phyloP scores from a whole-genome alignment of 2,329 filamentous ascomycete species.

The Ceratocystis cacaofunesta region DNA sequence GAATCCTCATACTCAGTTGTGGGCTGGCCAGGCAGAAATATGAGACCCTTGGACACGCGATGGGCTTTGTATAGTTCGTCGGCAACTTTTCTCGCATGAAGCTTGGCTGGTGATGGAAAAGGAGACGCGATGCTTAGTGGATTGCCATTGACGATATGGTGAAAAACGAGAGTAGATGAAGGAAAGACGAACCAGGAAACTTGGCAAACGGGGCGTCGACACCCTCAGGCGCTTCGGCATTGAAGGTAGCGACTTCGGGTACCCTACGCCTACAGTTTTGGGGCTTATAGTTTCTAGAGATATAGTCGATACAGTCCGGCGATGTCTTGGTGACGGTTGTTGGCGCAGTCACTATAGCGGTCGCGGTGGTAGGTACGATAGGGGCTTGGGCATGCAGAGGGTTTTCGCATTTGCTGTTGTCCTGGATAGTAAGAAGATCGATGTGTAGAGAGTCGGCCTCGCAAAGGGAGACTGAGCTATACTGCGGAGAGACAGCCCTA shows the following conservation, averaged over 20 bases:
- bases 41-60: conserved; percentile 34
- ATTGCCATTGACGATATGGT: neutral
- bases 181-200: conserved; percentile 10
- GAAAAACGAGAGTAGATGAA: neutral
- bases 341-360: neutral
- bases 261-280: neutral
- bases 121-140: neutral
- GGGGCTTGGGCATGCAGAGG: neutral
- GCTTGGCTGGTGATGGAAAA: conserved; percentile 30
- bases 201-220: neutral
- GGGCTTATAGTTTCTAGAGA: neutral
- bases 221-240: neutral
- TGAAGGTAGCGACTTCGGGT: neutral
- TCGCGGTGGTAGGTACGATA: neutral
- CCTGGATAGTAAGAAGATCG: conserved; percentile 2
- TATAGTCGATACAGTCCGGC: neutral
- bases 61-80: conserved; percentile 27
- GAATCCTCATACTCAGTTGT: conserved; percentile 42
- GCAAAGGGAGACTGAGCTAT: neutral
- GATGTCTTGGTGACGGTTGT: neutral
- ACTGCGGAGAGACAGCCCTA: neutral
- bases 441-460: conserved; percentile 2
- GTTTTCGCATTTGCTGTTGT: neutral
- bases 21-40: conserved; percentile 40
- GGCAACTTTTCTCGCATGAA: conserved; percentile 42